Evolutionary conservation across 257 asterid species (phyloP).

Genomic region (Ophiorrhiza pumila): DNA sequence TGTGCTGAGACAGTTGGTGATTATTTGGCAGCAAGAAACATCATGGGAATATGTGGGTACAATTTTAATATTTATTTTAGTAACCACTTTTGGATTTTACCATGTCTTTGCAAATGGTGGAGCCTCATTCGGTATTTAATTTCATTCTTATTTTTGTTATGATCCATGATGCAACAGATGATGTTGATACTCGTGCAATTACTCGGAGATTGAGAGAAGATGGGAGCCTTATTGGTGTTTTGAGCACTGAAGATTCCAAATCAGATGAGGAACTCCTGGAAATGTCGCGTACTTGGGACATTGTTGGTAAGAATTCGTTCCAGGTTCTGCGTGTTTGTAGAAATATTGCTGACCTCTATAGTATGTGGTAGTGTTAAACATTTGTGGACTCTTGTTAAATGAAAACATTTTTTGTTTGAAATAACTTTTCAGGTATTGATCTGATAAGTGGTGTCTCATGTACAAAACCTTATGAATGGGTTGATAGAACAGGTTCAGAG

Average conservation of each 20-base stretch:
- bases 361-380: not conserved
- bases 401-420: conserved; percentile 3
- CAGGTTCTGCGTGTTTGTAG: not conserved
- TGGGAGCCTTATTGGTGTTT: conserved; percentile 94
- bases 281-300: conserved; percentile 75
- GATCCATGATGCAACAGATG: conserved; percentile 50
- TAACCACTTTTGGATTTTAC: conserved; percentile 11
- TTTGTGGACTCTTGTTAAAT: not conserved
- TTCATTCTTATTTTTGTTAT: conserved; percentile 21
- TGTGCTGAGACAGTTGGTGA: conserved; percentile 72
- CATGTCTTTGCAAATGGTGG: conserved; percentile 12
- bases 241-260: conserved; percentile 76
- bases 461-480: conserved; percentile 80
- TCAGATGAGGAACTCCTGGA: conserved; percentile 75
- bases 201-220: conserved; percentile 79
- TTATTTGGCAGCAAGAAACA: conserved; percentile 80
- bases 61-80: not conserved
- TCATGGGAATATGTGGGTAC: conserved; percentile 91
- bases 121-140: not conserved
- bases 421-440: conserved; percentile 69
- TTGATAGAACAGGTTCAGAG: conserved; percentile 50
- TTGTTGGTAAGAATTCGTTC: conserved; percentile 57
- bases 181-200: conserved; percentile 96
- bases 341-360: not conserved
- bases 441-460: conserved; percentile 87